These are phyloP conservation scores for Odontarrhena argentea DNA, from an alignment of 345 rosid genomes.

Conservation along the genomic window DNA sequence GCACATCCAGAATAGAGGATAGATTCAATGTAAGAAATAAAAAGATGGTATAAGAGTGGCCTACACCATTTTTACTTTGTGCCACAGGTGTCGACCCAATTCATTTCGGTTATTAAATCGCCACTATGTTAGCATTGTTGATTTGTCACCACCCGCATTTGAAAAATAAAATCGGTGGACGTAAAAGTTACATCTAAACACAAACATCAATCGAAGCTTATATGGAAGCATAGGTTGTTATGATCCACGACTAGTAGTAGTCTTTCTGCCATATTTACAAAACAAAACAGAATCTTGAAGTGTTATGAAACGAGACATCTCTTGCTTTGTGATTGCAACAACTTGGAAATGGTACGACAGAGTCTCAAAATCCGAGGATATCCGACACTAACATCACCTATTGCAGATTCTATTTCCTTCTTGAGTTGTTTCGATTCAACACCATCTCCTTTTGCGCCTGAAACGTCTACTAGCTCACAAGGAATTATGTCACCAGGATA, in stretches of 20 bases:
- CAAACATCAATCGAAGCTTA: background rate
- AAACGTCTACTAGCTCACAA: conserved; percentile 20
- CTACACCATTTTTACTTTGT: background rate
- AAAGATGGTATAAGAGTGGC: conserved; percentile 27
- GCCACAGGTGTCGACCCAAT: no score
- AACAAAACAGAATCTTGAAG: background rate
- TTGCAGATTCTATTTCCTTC: conserved; percentile 31
- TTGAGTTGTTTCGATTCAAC: conserved; percentile 1
- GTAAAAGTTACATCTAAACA: background rate
- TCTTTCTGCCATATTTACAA: conserved; percentile 27
- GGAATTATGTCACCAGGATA: conserved; percentile 38
- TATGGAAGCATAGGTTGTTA: background rate
- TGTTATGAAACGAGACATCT: conserved; percentile 23
- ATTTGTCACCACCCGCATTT: no score
- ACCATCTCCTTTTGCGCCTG: background rate
- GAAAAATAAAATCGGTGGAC: background rate
- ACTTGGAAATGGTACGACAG: conserved; percentile 32
- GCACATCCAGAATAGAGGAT: conserved; percentile 4
- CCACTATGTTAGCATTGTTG: no score
- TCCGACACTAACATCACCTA: conserved; percentile 17
- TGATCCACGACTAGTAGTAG: background rate
- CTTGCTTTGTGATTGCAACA: conserved; percentile 27
- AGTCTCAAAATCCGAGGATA: conserved; percentile 43
- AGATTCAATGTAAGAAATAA: conserved; percentile 19
- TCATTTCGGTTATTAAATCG: no score